Evolutionary conservation across 2,329 filamentous ascomycete genomes (phyloP).

Genomic region (Colletotrichum cereale): DNA sequence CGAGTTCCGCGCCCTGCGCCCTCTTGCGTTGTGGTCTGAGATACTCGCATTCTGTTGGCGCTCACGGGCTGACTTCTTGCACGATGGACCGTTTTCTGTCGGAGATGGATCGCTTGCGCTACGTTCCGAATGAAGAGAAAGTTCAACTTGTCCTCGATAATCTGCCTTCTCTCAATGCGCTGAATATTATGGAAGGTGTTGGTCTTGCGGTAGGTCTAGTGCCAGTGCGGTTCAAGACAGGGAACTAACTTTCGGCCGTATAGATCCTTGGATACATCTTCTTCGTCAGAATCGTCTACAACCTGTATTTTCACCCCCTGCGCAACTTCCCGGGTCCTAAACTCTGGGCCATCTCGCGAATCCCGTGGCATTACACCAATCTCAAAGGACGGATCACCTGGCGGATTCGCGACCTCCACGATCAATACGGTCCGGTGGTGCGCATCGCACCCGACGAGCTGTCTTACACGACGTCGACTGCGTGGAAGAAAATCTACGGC

Average conservation of each 20-base stretch:
- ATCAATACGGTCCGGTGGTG: constrained; percentile 49
- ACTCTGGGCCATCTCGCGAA: neutral
- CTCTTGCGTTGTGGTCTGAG: neutral
- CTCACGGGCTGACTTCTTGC: neutral
- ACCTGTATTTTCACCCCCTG: constrained; percentile 51
- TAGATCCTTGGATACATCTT: neutral
- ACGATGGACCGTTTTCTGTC: neutral
- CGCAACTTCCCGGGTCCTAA: constrained; percentile 47
- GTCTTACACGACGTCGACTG: constrained; percentile 50
- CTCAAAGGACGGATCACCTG: neutral
- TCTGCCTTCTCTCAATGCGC: neutral
- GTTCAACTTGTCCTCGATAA: neutral
- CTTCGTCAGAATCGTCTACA: constrained; percentile 43
- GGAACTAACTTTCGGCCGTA: neutral
- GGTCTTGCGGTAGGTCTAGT: neutral
- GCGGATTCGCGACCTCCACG: constrained; percentile 42
- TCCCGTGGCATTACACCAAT: constrained; percentile 5
- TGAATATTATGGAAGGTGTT: neutral
- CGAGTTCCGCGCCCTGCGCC: neutral
- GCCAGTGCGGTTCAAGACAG: neutral
- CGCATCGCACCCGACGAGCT: constrained; percentile 55
- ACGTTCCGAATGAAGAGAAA: neutral
- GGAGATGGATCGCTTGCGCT: neutral
- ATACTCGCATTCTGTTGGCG: neutral
- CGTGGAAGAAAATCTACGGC: constrained; percentile 57